Conservation (phyloP, 306 rosid genomes). For the Glycyrrhiza uralensis region DNA sequence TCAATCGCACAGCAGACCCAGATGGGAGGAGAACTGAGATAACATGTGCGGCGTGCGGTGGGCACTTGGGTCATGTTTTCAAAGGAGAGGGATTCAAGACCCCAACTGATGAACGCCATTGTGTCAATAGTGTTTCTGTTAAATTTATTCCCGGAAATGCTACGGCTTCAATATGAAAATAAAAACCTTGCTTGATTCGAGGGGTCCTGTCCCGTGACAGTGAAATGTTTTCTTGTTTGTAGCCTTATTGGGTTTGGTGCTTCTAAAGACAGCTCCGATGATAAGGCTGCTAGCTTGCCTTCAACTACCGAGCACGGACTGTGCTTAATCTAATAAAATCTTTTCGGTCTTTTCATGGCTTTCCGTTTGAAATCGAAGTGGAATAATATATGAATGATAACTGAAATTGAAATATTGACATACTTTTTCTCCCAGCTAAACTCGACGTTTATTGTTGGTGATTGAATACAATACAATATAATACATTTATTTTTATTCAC, state of each 20-base stretch:
- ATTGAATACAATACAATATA: no score
- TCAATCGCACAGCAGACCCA: slow-evolving; percentile 73
- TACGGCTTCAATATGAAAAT: slow-evolving; percentile 34
- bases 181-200: neutral
- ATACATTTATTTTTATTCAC: no score
- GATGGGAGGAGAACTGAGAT: slow-evolving; percentile 92
- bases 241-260: neutral
- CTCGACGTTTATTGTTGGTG: no score
- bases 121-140: slow-evolving; percentile 82
- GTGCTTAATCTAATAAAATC: slow-evolving; percentile 15
- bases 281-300: no score
- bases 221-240: neutral
- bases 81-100: slow-evolving; percentile 78
- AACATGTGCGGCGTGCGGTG: slow-evolving; percentile 84
- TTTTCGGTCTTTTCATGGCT: neutral
- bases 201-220: no score
- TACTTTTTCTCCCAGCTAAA: no score
- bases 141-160: slow-evolving; percentile 51
- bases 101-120: slow-evolving; percentile 85
- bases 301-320: neutral
- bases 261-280: neutral
- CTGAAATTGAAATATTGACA: neutral
- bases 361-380: neutral
- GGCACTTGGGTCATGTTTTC: slow-evolving; percentile 83
- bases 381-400: no score